Evolutionary conservation across 202 grass and related monocot genomes (phyloP), one percentile per base, ranked within the genome.

Genomic region (Panicum hallii): DNA sequence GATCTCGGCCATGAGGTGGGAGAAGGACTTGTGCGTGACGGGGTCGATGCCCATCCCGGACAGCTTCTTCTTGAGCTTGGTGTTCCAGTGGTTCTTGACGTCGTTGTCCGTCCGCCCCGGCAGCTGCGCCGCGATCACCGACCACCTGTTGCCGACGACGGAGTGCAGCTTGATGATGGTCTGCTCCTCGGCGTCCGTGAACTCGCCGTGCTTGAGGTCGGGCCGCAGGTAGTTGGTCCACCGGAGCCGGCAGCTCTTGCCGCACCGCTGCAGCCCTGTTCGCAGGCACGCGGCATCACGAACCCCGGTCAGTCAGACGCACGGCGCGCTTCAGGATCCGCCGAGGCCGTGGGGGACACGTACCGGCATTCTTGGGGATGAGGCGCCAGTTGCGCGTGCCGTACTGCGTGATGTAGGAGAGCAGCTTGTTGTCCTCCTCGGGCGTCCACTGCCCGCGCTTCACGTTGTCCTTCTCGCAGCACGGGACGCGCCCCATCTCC

Each of bases 71-170:
- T 95, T 98, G 40, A 98, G 89, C 87, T 98, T 98, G 30, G 93
- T 98, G 79, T 98, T 98, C 95, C 95, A 98, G 87, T 98, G 95
- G 86, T 98, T 98, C 95, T 98, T 98, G 42, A 98, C 95, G 78
- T 98, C 93, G 90, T 95, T 98, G 87, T 98, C 95, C 10, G 95
- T 98, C 32, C 95, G 86, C 44, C 95, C 95, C 4, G 86, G 85
- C 26, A 98, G 70, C 81, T 98, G 95, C 63, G 91, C 95, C 5
- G 95, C 93, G 73, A 98, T 98, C 71, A 99, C 85, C 49, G 96
- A 95, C 95, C 92, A 93, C 88, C 95, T 73, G 78, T 96, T 99
- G 79, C 93, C 96, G 11, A 99, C 89, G 50, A 99, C 96, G 14
- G 93, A 92, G 67, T 99, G 96, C 41, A 99, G 88, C 75, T 96